Evolutionary conservation across 169 alveolate species (phyloP).

Genomic region (Neospora caninum): DNA sequence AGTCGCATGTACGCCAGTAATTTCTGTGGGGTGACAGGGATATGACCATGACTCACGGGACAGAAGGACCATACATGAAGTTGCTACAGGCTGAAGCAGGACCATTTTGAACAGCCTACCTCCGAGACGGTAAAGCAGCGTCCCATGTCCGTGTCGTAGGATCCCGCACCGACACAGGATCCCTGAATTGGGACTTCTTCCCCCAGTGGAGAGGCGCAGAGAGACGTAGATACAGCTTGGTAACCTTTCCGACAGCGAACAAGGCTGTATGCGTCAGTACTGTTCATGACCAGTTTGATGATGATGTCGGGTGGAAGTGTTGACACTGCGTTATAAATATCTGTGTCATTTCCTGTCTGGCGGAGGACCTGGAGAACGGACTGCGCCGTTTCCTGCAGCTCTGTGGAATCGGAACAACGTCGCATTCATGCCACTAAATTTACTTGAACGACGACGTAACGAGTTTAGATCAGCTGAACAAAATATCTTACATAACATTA

Average conservation of each 20-base stretch:
- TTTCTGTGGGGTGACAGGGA: no score
- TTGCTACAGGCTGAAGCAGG: no score
- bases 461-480: no score
- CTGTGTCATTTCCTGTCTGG: background rate
- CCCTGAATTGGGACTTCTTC: slow-evolving; percentile 24
- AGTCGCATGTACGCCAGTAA: no score
- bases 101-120: background rate
- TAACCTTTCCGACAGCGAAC: slow-evolving; percentile 26
- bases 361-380: background rate
- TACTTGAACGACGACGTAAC: no score
- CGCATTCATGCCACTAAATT: no score
- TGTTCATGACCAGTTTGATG: background rate
- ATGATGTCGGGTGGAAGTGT: slow-evolving; percentile 5
- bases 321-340: background rate
- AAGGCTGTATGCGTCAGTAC: background rate
- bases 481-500: no score
- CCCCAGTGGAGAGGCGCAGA: slow-evolving; percentile 1
- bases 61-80: no score
- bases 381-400: background rate
- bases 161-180: background rate
- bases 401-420: background rate
- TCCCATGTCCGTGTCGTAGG: slow-evolving; percentile 3
- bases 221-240: background rate
- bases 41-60: no score
- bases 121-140: slow-evolving; percentile 39